Evolutionary conservation across 129 eudicot genomes (phyloP), one percentile per base, ranked within the genome.

Genomic region (Glebionis coronaria): DNA sequence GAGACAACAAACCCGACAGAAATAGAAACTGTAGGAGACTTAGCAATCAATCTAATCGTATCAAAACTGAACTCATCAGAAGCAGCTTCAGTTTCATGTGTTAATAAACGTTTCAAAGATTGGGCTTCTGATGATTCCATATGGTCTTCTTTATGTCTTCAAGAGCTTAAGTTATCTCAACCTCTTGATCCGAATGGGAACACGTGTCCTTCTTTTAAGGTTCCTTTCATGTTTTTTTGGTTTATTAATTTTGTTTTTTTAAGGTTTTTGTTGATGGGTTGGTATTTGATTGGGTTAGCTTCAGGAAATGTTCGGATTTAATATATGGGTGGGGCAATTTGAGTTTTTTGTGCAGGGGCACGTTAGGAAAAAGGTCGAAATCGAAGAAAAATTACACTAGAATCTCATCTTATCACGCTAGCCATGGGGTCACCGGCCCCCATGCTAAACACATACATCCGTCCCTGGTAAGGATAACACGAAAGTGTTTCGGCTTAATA

Each of bases 101-200:
- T 85, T 44, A 70, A 68, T 78, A 73, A 75, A 52, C 73, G 76
- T 20, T 85, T 81, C 57, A 76, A 76, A 2, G 77, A 11, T 28
- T 85, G 84, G 90, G 87, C 87, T 18, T 81, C 84, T 45, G 96
- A 85, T 29, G 96, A 85, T 16, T 71, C 83, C 11, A 74, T 85
- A 0, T 89, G 96, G 96, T 77, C 90, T 4, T 46, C 54, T 23
- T 78, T 83, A 54, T 85, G 85, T 72, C 63, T 77, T 61, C 73
- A 74, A 44, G 87, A 89, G 18, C 96, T 89, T 38, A 13, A 53
- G 2, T 71, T 89, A 20, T 20, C 80, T 23, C 77, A 83, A 3
- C 96, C 96, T 8, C 6, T 54, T 53, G 85, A 85, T 75, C 90
- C 87, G 23, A 16, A 38, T 4, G 87, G 77, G 9, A 79, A 85